Base-by-base conservation (phyloP, 192 early-diverging fungal species). In the Podila horticola region DNA sequence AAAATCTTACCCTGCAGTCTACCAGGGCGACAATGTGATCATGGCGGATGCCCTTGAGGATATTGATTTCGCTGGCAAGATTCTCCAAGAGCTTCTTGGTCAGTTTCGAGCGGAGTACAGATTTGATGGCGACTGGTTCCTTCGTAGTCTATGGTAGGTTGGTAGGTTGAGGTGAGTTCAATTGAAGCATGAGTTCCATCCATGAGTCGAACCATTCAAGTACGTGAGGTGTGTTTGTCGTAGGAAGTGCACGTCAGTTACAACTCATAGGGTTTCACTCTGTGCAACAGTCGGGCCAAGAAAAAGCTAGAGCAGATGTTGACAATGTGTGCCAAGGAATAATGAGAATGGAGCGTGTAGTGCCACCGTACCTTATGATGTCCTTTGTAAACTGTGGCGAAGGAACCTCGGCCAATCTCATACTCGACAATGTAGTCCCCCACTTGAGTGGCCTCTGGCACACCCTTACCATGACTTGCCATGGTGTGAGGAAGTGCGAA, bases 401-500 rank as follows among this genome's bases (percentile, higher is more conserved):
- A 99, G 4, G 96, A 97, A 10, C 97, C 97, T 24, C 93, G 91
- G 41, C 97, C 97, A 63, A 99, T 97, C 67, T 96, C 94, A 19
- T 89, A 83, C 41, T 90, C 86, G 30, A 97, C 84, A 68, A 92
- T 74, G 74, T 95, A 96, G 73, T 94, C 92, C 58, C 93, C 96
- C 30, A 97, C 90, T 66, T 73, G 77, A 10, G 55, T 61, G 22
- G 49, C 50, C 49, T 81, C 71, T 69, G 65, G 63, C 29, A 52
- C 41, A 30, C 65, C 41, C 41, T 67, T 79, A 30, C 41, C 62
- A 24, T 57, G 51, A 58, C 64, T 67, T 36, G 75, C 75, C 75
- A 79, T 73, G 63, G 70, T 66, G 64, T 29, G 48, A 45, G 41
- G 64, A 48, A 11, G 49, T n/a, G 24, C 0, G 24, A 24, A 50